phyloP scores from a whole-genome alignment of 805 yeast species.

The Ogataea degrootiae region DNA sequence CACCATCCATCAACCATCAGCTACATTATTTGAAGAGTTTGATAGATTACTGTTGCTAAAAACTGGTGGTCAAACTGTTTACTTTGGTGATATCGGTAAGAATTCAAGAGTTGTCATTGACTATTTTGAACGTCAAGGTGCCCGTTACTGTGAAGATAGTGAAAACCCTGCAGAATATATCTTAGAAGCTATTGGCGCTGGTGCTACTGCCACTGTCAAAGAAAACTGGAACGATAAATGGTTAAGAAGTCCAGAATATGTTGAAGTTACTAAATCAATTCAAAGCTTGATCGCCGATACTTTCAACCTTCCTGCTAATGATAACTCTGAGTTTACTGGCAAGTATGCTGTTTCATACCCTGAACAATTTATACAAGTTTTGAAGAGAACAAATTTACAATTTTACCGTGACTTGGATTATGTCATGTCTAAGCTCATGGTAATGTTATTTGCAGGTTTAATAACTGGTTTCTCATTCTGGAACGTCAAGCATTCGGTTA shows the following conservation, averaged over 20 bases:
- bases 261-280: not conserved
- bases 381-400: constrained; percentile 37
- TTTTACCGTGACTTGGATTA: constrained; percentile 62
- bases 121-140: constrained; percentile 31
- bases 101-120: constrained; percentile 15
- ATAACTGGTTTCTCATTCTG: constrained; percentile 72
- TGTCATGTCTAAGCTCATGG: constrained; percentile 52
- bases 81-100: constrained; percentile 36
- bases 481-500: constrained; percentile 42
- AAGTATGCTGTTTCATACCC: constrained; percentile 27
- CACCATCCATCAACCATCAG: constrained; percentile 54
- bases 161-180: constrained; percentile 42
- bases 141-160: constrained; percentile 34
- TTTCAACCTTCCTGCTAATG: not conserved
- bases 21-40: constrained; percentile 42
- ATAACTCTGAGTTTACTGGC: too few species aligned
- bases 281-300: not conserved
- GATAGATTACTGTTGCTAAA: constrained; percentile 43
- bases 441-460: constrained; percentile 42
- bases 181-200: constrained; percentile 33
- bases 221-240: constrained; percentile 31
- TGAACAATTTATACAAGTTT: constrained; percentile 39
- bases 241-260: constrained; percentile 11
- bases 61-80: constrained; percentile 47
- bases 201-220: constrained; percentile 34